These are phyloP conservation scores for Marasmius tenuissimus DNA, from an alignment of 1,284 basidiomycete species.

Conservation along the genomic window DNA sequence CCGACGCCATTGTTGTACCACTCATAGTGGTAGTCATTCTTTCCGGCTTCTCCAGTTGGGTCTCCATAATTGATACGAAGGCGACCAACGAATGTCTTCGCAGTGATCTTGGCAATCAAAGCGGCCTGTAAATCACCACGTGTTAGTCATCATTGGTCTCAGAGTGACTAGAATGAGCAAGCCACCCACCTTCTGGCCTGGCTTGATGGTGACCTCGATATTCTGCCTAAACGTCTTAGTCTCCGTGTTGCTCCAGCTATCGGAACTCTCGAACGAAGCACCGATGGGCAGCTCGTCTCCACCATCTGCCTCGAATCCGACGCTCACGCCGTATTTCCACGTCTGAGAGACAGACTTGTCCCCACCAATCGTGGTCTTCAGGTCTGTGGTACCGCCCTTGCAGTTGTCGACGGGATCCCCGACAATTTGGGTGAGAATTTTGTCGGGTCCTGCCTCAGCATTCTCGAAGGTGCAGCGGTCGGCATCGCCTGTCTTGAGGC, in stretches of 20 bases:
- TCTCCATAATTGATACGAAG: neutral
- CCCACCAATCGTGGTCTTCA: neutral
- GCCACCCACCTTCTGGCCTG: neutral
- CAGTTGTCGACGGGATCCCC: neutral
- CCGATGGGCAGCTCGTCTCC: neutral
- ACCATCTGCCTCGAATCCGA: neutral
- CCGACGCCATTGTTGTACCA: neutral
- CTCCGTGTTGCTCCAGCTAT: slow-evolving; percentile 2
- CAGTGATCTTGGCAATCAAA: neutral
- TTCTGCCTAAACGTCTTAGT: neutral
- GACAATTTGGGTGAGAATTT: neutral
- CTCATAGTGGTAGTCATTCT: neutral
- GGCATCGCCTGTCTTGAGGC: neutral
- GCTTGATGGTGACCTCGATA: neutral
- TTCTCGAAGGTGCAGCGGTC: neutral
- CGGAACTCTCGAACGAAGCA: neutral
- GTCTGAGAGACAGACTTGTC: neutral
- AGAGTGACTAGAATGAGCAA: neutral
- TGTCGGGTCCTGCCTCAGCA: neutral
- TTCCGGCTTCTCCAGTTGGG: neutral
- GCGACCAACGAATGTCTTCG: neutral
- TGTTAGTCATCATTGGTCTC: neutral
- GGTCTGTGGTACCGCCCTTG: neutral
- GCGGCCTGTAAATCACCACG: neutral
- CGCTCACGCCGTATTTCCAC: neutral